Evolutionary conservation across 2,329 filamentous ascomycete species (phyloP), one percentile per base, ranked within the genome.

Genomic region (Microthyrium microscopicum): DNA sequence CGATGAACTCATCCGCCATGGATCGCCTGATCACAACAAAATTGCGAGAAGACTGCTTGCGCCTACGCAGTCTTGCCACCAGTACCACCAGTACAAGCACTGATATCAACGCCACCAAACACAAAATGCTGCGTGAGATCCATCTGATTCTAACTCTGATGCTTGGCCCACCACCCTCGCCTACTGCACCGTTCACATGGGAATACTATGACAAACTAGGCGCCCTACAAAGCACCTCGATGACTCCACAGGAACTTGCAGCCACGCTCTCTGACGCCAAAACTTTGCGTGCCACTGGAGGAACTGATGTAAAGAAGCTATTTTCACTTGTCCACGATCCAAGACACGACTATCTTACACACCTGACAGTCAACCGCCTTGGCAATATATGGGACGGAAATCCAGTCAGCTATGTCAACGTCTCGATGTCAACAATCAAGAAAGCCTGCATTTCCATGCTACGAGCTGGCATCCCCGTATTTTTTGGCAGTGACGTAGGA

Each of bases 401-500:
- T 6, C 69, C 70, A 4, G 67, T 91, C 34, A 79, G 72, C 6
- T 92, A 92, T 50, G 70, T 91, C 47, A 92, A 92, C 49, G 81
- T 89, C 12, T 65, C 75, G 39, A 84, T 84, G 63, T 39, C 53
- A 35, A 66, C 68, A 0, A 73, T 92, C 43, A 91, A 91, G 55
- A 49, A 59, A 1, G 73, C 77, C 1, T 79, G 76, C 44, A 70
- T 91, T 31, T 62, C 68, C 20, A 89, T 84, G 80, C 68, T 92
- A 31, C 69, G 72, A 47, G 73, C 74, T 8, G 82, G 81, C 2
- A 57, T 81, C 4, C 83, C 84, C 7, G 70, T 92, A 32, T 92
- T 92, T 65, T 92, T 93, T 50, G 84, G 84, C 36, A 78, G 70
- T 32, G 84, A 93, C 46, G 83, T 92, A 0, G 83, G 82, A 40